Evolutionary conservation across 768 basidiomycete species (phyloP), one percentile per base, ranked within the genome.

Genomic region (Tylopilus sp.): DNA sequence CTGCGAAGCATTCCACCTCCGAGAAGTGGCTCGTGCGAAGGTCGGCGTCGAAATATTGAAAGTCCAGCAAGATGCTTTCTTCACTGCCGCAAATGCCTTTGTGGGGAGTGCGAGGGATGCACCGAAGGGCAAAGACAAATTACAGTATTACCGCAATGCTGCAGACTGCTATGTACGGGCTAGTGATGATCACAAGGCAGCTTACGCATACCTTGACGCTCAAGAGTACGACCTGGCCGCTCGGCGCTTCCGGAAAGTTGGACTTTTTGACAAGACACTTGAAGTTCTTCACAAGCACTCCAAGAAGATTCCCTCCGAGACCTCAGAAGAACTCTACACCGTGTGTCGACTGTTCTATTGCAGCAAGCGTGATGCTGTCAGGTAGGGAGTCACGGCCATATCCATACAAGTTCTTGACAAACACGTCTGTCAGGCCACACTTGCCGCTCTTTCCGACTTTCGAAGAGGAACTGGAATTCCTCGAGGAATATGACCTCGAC

Each of bases 381-480:
- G 63, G 50, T 50, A 69, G n/a, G n/a, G n/a, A n/a, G n/a, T n/a
- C n/a, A n/a, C n/a, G n/a, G n/a, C n/a, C n/a, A n/a, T n/a, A n/a
- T n/a, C n/a, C 60, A n/a, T 46, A 0, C n/a, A 45, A 0, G 17
- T 19, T 33, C 40, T 28, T 48, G 21, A n/a, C 45, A 55, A 16
- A 65, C 7, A 14, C 14, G 13, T 25, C 34, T 30, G 37, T 41
- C 36, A 86, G 86, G 21, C 64, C 69, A 69, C 78, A 63, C 76
- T 76, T 22, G 49, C 69, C 50, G 8, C 62, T 87, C 4, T 88
- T 88, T 53, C 54, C 70, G 0, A 70, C 75, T 1, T 66, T 74
- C 1, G 79, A 86, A 21, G 80, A 84, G 21, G 73, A 74, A 19
- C 56, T 84, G n/a, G 76, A 78, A 33, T 88, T 82, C 53, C 71